A percentile compares a stretch with the other conserved stretches of the same genome.
Evolutionary conservation across 768 basidiomycete species (phyloP).

Genomic region (Agrocybe praecox): DNA sequence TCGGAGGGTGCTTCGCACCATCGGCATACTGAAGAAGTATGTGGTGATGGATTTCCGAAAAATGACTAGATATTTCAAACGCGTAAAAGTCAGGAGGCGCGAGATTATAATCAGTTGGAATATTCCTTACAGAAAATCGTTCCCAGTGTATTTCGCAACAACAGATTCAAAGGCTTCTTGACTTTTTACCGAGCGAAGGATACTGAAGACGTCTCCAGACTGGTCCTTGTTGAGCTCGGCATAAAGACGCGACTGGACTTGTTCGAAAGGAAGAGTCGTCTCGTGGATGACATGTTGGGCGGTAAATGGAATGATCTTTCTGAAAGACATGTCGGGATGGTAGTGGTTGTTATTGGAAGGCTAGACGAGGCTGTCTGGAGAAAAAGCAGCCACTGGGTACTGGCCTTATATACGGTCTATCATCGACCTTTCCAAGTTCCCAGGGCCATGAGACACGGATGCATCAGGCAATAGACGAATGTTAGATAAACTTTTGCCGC

Average conservation of each 20-base stretch:
- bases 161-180: constrained; percentile 38
- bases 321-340: neutral
- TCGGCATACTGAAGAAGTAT: constrained; percentile 36
- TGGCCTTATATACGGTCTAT: neutral
- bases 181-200: constrained; percentile 25
- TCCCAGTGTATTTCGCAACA: constrained; percentile 30
- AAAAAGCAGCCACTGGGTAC: neutral
- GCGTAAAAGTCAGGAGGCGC: neutral
- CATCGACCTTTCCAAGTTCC: too few relatives aligned
- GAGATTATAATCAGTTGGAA: neutral
- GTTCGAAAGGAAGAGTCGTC: constrained; percentile 37
- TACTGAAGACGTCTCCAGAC: constrained; percentile 25
- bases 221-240: constrained; percentile 40
- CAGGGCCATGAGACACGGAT: neutral
- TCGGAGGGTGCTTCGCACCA: constrained; percentile 25
- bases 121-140: constrained; percentile 47
- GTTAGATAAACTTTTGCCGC: neutral
- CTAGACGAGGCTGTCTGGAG: neutral
- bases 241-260: constrained; percentile 49
- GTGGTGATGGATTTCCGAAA: constrained; percentile 37
- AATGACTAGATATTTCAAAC: constrained; percentile 47
- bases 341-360: neutral
- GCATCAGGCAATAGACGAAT: neutral
- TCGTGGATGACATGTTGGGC: constrained; percentile 45
- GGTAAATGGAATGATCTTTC: constrained; percentile 26